These are phyloP conservation scores for Trichosporon sp. DNA, from an alignment of 1,284 basidiomycete species.

Conservation along the genomic window DNA sequence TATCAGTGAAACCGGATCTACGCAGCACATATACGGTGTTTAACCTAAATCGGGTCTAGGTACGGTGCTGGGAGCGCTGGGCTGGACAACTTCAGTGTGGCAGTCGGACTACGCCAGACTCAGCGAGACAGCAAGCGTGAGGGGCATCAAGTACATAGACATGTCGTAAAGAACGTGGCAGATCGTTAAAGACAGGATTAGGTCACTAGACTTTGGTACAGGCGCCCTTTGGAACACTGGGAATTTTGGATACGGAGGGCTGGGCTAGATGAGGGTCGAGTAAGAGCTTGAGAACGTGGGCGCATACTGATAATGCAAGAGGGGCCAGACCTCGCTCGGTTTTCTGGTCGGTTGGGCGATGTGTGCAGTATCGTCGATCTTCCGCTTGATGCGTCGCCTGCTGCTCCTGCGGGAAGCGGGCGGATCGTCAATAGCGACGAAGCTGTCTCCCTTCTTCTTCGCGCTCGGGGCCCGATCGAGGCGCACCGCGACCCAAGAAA, in stretches of 20 bases:
- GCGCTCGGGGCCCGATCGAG: not conserved
- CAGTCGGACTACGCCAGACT: not conserved
- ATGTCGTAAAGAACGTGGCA: constrained; percentile 5
- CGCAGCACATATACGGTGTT: not conserved
- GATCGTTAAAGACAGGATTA: not conserved
- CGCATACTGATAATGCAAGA: not conserved
- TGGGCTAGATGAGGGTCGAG: not conserved
- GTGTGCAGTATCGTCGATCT: not conserved
- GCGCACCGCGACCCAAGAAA: not conserved
- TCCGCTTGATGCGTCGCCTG: not conserved
- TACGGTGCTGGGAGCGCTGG: not conserved
- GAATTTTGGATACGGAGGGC: not conserved
- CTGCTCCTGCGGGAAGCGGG: not conserved
- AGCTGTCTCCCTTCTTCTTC: not conserved
- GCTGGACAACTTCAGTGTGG: not conserved
- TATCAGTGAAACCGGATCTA: constrained; percentile 8
- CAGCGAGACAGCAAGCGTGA: not conserved
- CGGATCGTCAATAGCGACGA: not conserved
- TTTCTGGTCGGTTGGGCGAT: not conserved
- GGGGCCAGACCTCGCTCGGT: not conserved
- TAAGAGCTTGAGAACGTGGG: not conserved
- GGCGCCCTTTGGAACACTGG: not conserved
- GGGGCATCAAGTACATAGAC: not conserved
- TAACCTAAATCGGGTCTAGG: not conserved
- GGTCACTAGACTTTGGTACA: not conserved